Percentiles rank a stretch among this genome's conserved stretches.
phyloP scores from a whole-genome alignment of 805 yeast species.

The Sugiyamaella mastotermitis region DNA sequence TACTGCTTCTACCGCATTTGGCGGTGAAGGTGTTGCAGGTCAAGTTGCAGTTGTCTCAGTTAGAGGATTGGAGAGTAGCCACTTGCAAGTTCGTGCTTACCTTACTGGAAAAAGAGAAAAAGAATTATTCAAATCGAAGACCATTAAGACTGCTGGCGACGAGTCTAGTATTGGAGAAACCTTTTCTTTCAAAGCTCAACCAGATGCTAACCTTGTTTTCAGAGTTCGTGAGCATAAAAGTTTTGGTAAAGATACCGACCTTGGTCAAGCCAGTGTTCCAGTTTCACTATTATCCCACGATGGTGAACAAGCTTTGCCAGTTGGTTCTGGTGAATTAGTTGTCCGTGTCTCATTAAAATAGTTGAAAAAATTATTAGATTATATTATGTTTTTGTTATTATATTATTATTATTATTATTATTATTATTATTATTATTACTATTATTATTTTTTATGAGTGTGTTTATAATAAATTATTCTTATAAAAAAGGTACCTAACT shows the following conservation, averaged over 20 bases:
- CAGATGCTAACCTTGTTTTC: conserved; percentile 55
- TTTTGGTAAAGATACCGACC: conserved; percentile 60
- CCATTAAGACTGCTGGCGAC: conserved; percentile 46
- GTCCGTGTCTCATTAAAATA: too few relatives aligned
- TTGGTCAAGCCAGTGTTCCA: conserved; percentile 51
- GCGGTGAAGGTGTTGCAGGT: conserved; percentile 17
- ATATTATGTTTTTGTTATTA: too few relatives aligned
- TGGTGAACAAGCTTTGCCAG: conserved; percentile 10
- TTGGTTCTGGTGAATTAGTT: conserved; percentile 12
- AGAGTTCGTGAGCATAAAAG: conserved; percentile 61
- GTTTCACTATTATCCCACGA: conserved; percentile 7
- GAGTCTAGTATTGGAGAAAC: conserved; percentile 43
- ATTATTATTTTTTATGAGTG: background rate
- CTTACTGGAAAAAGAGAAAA: conserved; percentile 37
- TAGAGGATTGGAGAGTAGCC: conserved; percentile 21
- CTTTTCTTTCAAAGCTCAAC: conserved; percentile 58
- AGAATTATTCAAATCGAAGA: conserved; percentile 60
- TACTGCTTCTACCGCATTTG: conserved; percentile 12
- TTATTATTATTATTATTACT: too few relatives aligned
- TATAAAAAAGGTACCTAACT: too few relatives aligned
- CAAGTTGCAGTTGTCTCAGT: conserved; percentile 19
- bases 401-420: too few relatives aligned
- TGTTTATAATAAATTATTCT: background rate
- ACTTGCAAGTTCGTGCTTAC: conserved; percentile 44
- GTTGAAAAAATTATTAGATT: too few relatives aligned